Conservation (phyloP, 768 basidiomycete genomes). For the Suillus ampliporus region DNA sequence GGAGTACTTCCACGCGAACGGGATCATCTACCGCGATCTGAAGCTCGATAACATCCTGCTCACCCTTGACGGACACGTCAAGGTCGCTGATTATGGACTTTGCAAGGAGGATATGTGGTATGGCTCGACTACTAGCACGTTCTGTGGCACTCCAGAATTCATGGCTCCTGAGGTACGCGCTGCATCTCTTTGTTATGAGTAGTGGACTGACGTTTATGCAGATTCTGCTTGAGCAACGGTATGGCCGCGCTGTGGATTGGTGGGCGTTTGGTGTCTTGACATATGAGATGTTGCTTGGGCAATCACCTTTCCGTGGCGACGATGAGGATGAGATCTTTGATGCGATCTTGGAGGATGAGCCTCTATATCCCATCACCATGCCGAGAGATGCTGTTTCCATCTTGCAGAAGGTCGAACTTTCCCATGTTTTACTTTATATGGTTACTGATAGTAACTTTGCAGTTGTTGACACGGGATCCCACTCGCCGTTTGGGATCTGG, state of each 20-base stretch:
- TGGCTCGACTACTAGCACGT: constrained; percentile 95
- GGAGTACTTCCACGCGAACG: constrained; percentile 98
- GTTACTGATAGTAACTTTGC: constrained; percentile 14
- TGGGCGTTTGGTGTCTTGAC: constrained; percentile 99
- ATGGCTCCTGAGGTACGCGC: constrained; percentile 95
- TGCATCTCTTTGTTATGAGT: not conserved
- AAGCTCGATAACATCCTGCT: constrained; percentile 98
- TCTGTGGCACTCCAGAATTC: constrained; percentile 99
- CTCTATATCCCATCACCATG: constrained; percentile 99
- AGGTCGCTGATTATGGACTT: constrained; percentile 98
- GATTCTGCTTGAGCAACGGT: constrained; percentile 99
- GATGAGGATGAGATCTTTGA: constrained; percentile 99
- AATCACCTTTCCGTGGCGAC: constrained; percentile 98
- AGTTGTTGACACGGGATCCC: constrained; percentile 95
- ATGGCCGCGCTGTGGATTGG: constrained; percentile 99
- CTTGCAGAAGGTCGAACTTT: constrained; percentile 77
- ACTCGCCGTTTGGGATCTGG: constrained; percentile 87
- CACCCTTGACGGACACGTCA: constrained; percentile 96
- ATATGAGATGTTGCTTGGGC: constrained; percentile 98
- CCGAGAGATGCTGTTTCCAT: constrained; percentile 96
- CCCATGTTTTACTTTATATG: not conserved
- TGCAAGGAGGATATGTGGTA: constrained; percentile 99
- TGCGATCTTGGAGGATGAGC: constrained; percentile 98
- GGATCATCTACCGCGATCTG: constrained; percentile 98
- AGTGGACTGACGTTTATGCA: constrained; percentile 37